Evolutionary conservation across 352 stramenopile genomes (phyloP).

Genomic region (Globisporangium iwayamae): DNA sequence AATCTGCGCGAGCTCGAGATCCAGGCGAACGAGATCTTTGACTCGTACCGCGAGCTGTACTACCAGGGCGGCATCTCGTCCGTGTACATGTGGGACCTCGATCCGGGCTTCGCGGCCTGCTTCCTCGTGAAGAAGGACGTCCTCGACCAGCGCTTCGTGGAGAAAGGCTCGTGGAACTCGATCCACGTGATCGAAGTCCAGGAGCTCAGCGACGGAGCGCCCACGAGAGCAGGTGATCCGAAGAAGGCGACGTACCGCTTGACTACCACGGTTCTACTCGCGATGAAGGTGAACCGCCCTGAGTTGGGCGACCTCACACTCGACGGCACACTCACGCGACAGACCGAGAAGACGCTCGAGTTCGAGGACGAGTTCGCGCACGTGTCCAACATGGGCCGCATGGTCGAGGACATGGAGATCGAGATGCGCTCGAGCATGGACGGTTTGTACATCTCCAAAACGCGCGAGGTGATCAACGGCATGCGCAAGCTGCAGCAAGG

Average conservation of each 20-base stretch:
- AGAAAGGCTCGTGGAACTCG: slow-evolving; percentile 90
- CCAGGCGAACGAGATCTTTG: slow-evolving; percentile 95
- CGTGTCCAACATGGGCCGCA: slow-evolving; percentile 92
- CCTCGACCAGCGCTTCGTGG: slow-evolving; percentile 70
- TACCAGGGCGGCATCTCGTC: slow-evolving; percentile 92
- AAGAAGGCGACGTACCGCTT: slow-evolving; percentile 89
- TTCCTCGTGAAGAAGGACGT: slow-evolving; percentile 95
- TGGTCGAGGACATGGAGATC: slow-evolving; percentile 96
- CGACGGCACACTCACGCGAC: slow-evolving; percentile 87
- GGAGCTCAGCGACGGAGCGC: slow-evolving; percentile 29
- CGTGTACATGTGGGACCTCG: slow-evolving; percentile 96
- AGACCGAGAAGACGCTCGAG: slow-evolving; percentile 65
- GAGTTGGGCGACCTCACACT: slow-evolving; percentile 85
- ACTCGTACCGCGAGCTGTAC: slow-evolving; percentile 96
- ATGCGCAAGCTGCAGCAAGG: slow-evolving; percentile 87
- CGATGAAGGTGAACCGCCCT: slow-evolving; percentile 85
- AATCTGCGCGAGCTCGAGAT: slow-evolving; percentile 89
- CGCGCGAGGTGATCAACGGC: slow-evolving; percentile 90
- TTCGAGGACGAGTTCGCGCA: slow-evolving; percentile 83
- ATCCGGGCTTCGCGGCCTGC: slow-evolving; percentile 90
- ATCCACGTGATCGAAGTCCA: slow-evolving; percentile 94
- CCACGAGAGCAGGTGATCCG: slow-evolving; percentile 14
- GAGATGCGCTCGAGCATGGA: slow-evolving; percentile 92
- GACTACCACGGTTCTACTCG: slow-evolving; percentile 91
- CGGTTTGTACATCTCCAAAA: slow-evolving; percentile 95